Percentiles rank a stretch among this genome's conserved stretches.
These are phyloP conservation scores for Aegilops umbellulata DNA, from an alignment of 176 grass and related monocot species.

Conservation along the genomic window DNA sequence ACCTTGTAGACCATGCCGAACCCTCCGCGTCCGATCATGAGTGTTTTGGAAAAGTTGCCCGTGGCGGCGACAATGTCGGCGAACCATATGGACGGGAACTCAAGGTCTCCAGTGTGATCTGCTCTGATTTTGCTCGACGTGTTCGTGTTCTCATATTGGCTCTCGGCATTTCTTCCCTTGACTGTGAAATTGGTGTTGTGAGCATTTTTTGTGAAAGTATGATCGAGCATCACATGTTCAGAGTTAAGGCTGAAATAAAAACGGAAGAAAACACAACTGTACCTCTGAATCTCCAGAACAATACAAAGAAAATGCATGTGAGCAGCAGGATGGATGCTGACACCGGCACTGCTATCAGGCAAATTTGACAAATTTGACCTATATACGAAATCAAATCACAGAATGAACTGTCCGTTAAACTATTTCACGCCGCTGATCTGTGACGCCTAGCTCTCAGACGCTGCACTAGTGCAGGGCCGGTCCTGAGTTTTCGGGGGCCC, in stretches of 20 bases:
- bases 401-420: too few species aligned
- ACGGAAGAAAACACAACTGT: too few species aligned
- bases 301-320: conserved; percentile 26
- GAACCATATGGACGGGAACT: conserved; percentile 42
- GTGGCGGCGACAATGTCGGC: conserved; percentile 35
- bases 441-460: too few species aligned
- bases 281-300: conserved; percentile 32
- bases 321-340: background rate
- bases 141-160: background rate
- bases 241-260: too few species aligned
- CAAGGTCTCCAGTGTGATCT: conserved; percentile 6
- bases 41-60: conserved; percentile 39
- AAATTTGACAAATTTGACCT: too few species aligned
- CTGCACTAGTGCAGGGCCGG: too few species aligned
- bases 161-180: background rate
- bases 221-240: background rate
- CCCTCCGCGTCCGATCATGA: conserved; percentile 46
- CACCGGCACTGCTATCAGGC: conserved; percentile 22
- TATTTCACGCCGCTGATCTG: too few species aligned
- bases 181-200: background rate
- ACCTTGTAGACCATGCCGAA: conserved; percentile 73
- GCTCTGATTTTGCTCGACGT: conserved; percentile 3
- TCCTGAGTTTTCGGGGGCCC: too few species aligned
- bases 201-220: background rate
- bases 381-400: too few species aligned